These are phyloP conservation scores for Ichthyophonus hoferi DNA, from an alignment of 208 protist species.

Conservation along the genomic window DNA sequence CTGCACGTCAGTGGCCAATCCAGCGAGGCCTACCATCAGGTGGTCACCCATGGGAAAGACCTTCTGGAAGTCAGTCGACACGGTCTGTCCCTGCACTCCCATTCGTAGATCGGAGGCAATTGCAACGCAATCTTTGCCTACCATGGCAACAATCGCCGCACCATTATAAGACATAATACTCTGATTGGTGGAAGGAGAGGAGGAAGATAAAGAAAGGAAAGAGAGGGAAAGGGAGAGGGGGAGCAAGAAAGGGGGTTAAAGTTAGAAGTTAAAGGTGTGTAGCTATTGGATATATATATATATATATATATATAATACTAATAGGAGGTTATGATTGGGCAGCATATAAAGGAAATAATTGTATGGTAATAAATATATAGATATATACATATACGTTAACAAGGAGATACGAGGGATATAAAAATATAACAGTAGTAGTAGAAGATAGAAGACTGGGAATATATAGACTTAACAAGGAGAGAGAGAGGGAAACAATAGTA, in stretches of 20 bases:
- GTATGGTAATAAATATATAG: too few species aligned
- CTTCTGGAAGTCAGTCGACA: conserved; percentile 89
- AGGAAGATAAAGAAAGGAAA: not conserved
- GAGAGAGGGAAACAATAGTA: too few species aligned
- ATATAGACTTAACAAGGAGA: too few species aligned
- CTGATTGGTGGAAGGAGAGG: not conserved
- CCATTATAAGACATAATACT: conserved; percentile 85
- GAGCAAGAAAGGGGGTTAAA: too few species aligned
- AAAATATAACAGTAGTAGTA: too few species aligned
- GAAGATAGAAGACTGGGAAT: too few species aligned
- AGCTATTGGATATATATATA: not conserved
- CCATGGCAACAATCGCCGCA: conserved; percentile 83
- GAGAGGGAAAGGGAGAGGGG: not conserved
- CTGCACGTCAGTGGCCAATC: conserved; percentile 90
- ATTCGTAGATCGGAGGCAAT: conserved; percentile 92
- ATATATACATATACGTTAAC: too few species aligned
- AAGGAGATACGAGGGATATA: too few species aligned
- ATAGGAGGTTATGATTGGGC: too few species aligned
- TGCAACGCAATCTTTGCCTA: conserved; percentile 94
- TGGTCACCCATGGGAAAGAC: conserved; percentile 84
- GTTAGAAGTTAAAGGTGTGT: too few species aligned
- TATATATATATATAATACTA: too few species aligned
- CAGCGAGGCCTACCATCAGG: conserved; percentile 86
- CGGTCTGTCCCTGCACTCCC: conserved; percentile 87
- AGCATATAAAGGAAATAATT: too few species aligned